Evolutionary conservation across 1,284 basidiomycete genomes (phyloP).

Genomic region (Rhodotorula sp.): DNA sequence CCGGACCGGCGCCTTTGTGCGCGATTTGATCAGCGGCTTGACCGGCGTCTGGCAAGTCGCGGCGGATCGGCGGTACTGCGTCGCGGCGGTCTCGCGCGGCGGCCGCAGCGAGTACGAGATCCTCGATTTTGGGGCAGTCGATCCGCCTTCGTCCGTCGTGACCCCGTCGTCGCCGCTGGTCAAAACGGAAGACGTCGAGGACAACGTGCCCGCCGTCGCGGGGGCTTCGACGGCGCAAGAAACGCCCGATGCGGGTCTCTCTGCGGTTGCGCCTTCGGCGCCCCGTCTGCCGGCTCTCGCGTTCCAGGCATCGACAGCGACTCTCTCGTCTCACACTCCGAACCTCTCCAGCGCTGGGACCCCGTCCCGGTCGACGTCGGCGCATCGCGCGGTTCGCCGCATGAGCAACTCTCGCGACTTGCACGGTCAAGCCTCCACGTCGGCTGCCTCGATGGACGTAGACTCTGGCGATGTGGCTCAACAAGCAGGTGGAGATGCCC

Average conservation of each 20-base stretch:
- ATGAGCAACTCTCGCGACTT: not conserved
- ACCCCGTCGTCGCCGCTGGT: not conserved
- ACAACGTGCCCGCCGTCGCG: not conserved
- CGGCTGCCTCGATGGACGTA: not conserved
- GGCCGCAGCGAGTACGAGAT: constrained; percentile 43
- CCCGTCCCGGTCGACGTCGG: not conserved
- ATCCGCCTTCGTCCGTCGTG: not conserved
- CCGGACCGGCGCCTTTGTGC: constrained; percentile 72
- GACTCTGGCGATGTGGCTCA: not conserved
- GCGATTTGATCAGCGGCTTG: constrained; percentile 82
- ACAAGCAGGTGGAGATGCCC: not conserved
- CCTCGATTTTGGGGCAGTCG: constrained; percentile 39
- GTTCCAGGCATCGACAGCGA: not conserved
- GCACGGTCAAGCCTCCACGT: not conserved
- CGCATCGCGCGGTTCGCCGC: not conserved
- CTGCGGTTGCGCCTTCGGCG: not conserved
- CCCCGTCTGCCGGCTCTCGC: constrained; percentile 3
- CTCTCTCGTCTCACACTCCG: not conserved
- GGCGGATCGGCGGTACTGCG: constrained; percentile 86
- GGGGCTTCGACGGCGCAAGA: not conserved
- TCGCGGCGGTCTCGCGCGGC: constrained; percentile 62
- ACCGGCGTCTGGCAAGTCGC: constrained; percentile 94
- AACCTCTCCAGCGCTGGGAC: not conserved
- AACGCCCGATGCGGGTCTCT: not conserved
- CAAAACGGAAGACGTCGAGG: constrained; percentile 10